A percentile compares a stretch with the other conserved stretches of the same genome.
Conservation (phyloP, 805 yeast genomes). For the Maudiozyma serrabonitensis region DNA sequence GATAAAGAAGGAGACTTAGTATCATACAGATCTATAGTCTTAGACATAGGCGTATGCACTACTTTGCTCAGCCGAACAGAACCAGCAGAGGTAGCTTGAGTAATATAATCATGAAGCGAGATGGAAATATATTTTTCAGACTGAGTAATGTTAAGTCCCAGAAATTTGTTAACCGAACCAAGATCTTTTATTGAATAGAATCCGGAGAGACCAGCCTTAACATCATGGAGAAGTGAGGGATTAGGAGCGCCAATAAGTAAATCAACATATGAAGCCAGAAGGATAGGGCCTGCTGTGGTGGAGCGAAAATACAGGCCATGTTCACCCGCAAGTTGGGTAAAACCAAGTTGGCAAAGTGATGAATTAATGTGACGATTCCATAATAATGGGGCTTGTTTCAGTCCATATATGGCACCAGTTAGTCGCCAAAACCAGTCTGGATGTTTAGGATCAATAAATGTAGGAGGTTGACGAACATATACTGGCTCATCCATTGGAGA, state of each 20-base stretch:
- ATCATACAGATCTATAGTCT: neutral
- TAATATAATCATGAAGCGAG: neutral
- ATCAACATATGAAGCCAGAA: no score
- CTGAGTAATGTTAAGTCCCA: neutral
- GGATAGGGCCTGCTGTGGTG: no score
- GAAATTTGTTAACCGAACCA: neutral
- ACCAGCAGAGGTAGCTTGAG: neutral
- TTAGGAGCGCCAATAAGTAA: no score
- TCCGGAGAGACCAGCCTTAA: neutral
- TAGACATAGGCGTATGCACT: neutral
- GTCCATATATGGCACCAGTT: slow-evolving; percentile 10
- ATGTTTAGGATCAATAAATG: neutral
- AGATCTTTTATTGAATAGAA: neutral
- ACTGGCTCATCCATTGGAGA: slow-evolving; percentile 5
- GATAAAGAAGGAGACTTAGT: neutral
- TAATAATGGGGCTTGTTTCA: slow-evolving; percentile 15
- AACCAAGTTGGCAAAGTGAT: no score
- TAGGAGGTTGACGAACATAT: slow-evolving; percentile 6
- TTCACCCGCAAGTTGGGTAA: slow-evolving; percentile 5
- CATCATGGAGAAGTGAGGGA: no score
- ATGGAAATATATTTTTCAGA: neutral
- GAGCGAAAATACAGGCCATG: slow-evolving; percentile 5
- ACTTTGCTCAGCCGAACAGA: neutral
- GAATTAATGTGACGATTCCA: no score
- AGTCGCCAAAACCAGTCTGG: slow-evolving; percentile 8